These are phyloP conservation scores for Hapsidospora chrysogenum DNA, from an alignment of 495 filamentous ascomycete species.

Conservation along the genomic window DNA sequence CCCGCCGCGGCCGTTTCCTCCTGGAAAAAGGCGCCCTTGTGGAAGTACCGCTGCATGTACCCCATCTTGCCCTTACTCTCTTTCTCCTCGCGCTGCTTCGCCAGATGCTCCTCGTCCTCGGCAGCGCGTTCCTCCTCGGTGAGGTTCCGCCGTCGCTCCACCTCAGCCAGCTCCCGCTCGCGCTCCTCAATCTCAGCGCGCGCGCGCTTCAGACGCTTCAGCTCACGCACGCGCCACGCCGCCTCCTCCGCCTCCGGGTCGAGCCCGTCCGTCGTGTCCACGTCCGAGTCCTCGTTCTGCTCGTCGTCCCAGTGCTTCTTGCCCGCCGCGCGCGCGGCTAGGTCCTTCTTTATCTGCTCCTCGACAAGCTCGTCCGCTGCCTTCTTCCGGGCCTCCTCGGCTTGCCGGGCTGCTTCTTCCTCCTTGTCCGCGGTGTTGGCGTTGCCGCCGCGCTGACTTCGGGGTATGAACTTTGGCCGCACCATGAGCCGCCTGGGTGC, in stretches of 20 bases:
- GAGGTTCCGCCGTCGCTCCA: constrained; percentile 75
- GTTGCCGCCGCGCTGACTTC: constrained; percentile 43
- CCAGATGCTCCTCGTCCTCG: constrained; percentile 68
- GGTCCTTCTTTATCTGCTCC: constrained; percentile 67
- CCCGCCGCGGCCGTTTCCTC: constrained; percentile 60
- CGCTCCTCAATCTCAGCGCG: constrained; percentile 66
- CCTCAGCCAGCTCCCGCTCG: constrained; percentile 77
- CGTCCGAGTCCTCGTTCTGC: constrained; percentile 54
- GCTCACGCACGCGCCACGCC: constrained; percentile 85
- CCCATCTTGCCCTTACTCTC: constrained; percentile 69
- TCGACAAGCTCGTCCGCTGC: constrained; percentile 67
- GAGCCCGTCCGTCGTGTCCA: constrained; percentile 73
- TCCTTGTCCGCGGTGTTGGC: constrained; percentile 3
- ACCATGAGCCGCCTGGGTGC: constrained; percentile 57
- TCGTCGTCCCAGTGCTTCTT: constrained; percentile 83
- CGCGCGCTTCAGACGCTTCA: constrained; percentile 73
- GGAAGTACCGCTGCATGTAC: constrained; percentile 92
- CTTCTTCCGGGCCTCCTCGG: constrained; percentile 31
- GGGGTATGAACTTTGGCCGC: constrained; percentile 84
- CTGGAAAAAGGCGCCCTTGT: constrained; percentile 91
- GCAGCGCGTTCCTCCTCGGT: constrained; percentile 72
- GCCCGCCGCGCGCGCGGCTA: constrained; percentile 54
- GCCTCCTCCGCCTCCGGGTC: constrained; percentile 83
- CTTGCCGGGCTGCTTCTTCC: constrained; percentile 4
- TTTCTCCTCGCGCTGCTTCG: constrained; percentile 71